Percentiles rank a stretch among this genome's conserved stretches.
Conservation (phyloP, 805 yeast genomes). For the Pichia rugopelliculosa region DNA sequence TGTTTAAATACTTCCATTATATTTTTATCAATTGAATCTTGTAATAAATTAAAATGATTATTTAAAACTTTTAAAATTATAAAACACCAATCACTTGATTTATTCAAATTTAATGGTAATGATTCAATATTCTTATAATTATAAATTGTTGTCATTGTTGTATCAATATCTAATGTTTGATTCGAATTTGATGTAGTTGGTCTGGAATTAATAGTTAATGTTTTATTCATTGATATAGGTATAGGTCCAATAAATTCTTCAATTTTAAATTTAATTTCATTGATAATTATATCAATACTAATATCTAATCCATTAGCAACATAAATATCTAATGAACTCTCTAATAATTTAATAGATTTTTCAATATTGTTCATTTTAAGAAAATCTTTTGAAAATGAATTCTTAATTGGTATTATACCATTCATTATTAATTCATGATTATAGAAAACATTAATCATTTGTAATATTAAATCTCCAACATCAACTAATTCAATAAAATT, state of each 20-base stretch:
- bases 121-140: conserved; percentile 10
- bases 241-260: conserved; percentile 24
- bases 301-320: conserved; percentile 90
- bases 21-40: conserved; percentile 79
- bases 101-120: conserved; percentile 18
- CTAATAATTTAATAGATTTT: conserved; percentile 52
- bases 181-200: neutral
- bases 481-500: conserved; percentile 87
- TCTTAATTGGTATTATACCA: conserved; percentile 37
- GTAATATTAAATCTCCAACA: conserved; percentile 86
- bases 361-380: conserved; percentile 72
- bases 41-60: conserved; percentile 64
- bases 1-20: conserved; percentile 90
- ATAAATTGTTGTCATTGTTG: conserved; percentile 10
- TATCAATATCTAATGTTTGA: neutral
- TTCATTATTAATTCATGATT: conserved; percentile 65
- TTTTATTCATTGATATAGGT: neutral
- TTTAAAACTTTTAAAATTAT: conserved; percentile 55
- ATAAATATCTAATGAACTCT: conserved; percentile 70
- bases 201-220: neutral
- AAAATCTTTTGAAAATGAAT: conserved; percentile 65
- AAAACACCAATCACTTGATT: conserved; percentile 55
- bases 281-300: conserved; percentile 85
- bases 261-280: conserved; percentile 42
- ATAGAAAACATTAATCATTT: conserved; percentile 86